Conservation (phyloP, 306 rosid species). For the Fagus crenata region DNA sequence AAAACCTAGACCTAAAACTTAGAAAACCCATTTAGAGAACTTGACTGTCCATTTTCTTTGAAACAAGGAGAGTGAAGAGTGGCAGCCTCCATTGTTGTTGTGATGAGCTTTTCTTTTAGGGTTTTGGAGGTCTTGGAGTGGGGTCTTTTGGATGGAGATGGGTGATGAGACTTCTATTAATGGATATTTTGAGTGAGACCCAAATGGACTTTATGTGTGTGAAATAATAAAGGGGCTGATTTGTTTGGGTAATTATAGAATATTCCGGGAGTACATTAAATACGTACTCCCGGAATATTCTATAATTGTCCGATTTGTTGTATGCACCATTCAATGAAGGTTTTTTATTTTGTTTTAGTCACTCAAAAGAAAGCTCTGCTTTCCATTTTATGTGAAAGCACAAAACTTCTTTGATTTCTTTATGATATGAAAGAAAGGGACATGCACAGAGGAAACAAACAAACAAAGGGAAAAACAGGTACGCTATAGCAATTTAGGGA, state of each 20-base stretch:
- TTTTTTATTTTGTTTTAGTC: too few relatives aligned
- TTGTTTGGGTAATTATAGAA: too few relatives aligned
- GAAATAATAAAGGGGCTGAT: too few relatives aligned
- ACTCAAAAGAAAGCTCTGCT: conserved; percentile 9
- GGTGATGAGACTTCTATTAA: conserved; percentile 60
- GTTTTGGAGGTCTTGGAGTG: conserved; percentile 56
- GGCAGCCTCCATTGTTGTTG: conserved; percentile 63
- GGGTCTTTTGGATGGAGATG: conserved; percentile 40
- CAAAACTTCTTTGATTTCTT: conserved; percentile 16
- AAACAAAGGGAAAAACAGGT: too few relatives aligned
- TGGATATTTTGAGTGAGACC: conserved; percentile 36
- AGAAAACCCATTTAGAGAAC: conserved; percentile 70
- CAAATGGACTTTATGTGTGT: conserved; percentile 39
- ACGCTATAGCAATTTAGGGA: too few relatives aligned
- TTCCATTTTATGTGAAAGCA: conserved; percentile 14
- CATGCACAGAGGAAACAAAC: not conserved
- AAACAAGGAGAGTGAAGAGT: conserved; percentile 58
- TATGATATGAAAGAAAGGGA: not conserved
- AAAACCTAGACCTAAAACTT: not conserved
- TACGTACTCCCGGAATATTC: not conserved
- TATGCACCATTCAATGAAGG: too few relatives aligned
- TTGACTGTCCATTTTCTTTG: conserved; percentile 68
- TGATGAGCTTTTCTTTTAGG: conserved; percentile 63
- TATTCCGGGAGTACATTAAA: not conserved
- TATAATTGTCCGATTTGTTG: too few relatives aligned